Evolutionary conservation across 257 asterid genomes (phyloP), one percentile per base, ranked within the genome.

Genomic region (Oldenlandia corymbosa): DNA sequence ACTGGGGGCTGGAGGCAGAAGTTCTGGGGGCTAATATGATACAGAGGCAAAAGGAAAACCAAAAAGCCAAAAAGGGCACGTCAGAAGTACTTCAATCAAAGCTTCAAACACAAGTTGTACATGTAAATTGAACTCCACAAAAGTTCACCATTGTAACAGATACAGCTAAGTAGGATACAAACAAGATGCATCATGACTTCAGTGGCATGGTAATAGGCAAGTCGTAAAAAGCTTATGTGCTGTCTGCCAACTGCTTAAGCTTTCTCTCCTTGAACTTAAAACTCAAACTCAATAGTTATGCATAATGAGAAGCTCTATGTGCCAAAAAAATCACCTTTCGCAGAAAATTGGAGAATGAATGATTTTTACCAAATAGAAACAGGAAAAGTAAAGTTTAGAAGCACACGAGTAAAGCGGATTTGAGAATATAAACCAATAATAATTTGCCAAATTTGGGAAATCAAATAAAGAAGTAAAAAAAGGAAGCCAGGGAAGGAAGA

Each of bases 1-100:
- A 60, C 60, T 34, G 53, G 70, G 37, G 5, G 61, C 61, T 7
- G 66, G 61, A 64, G 75, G 70, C 42, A 70, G 66, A 32, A 64
- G 69, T 56, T 70, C 75, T 17, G 61, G 61, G 49, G 69, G 70
- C 75, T 64, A 27, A 67, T 8, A 52, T 18, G 5, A 3, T 7
- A 60, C 26, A 32, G 24, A 34, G 28, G 48, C 32, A 27, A 32
- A 20, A 67, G 13, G 30, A 61, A 39, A 60, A n/a, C 11, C 9
- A 14, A 54, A 46, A 51, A 69, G 39, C 10, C 18, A 16, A 30
- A 1, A 18, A 20, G n/a, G n/a, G n/a, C n/a, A 31, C 18, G 60
- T 62, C 46, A 62, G 74, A 10, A 37, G n/a, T 28, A 55, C 17
- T 54, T 45, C 26, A 49, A 49, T 31, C 12, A 3, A 69, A 51